phyloP scores from a whole-genome alignment of 2,329 filamentous ascomycete species.

The Trichoderma endophyticum region DNA sequence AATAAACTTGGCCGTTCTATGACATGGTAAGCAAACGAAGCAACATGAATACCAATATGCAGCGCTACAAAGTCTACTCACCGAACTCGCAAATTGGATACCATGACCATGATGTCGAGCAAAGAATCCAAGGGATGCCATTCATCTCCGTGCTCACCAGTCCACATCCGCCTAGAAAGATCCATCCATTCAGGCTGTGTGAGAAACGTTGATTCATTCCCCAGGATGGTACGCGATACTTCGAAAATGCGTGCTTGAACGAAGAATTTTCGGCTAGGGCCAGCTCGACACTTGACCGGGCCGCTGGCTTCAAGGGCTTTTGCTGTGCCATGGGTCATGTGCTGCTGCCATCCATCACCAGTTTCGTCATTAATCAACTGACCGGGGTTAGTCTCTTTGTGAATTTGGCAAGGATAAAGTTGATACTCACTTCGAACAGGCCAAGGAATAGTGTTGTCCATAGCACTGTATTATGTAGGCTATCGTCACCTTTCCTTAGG shows the following conservation, averaged over 20 bases:
- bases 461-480: slow-evolving; percentile 22
- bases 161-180: slow-evolving; percentile 10
- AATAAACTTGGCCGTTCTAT: not conserved
- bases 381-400: not conserved
- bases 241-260: slow-evolving; percentile 29
- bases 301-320: slow-evolving; percentile 32
- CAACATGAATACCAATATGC: not conserved
- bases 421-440: slow-evolving; percentile 31
- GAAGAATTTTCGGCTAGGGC: slow-evolving; percentile 29
- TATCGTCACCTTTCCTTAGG: not conserved
- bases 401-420: too few species aligned
- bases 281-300: slow-evolving; percentile 25
- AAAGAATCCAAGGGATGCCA: slow-evolving; percentile 25
- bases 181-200: slow-evolving; percentile 24
- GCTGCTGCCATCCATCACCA: slow-evolving; percentile 34
- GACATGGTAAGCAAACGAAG: not conserved
- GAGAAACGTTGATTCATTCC: slow-evolving; percentile 26
- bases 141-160: not conserved
- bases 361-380: slow-evolving; percentile 34
- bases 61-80: slow-evolving; percentile 19
- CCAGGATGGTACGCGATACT: slow-evolving; percentile 26
- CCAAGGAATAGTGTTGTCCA: slow-evolving; percentile 37
- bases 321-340: slow-evolving; percentile 35
- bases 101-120: slow-evolving; percentile 31
- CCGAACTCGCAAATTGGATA: slow-evolving; percentile 32